Evolutionary conservation across 2,329 filamentous ascomycete genomes (phyloP), one percentile per base, ranked within the genome.

Genomic region (Chrysoporthe deuterocubensis): DNA sequence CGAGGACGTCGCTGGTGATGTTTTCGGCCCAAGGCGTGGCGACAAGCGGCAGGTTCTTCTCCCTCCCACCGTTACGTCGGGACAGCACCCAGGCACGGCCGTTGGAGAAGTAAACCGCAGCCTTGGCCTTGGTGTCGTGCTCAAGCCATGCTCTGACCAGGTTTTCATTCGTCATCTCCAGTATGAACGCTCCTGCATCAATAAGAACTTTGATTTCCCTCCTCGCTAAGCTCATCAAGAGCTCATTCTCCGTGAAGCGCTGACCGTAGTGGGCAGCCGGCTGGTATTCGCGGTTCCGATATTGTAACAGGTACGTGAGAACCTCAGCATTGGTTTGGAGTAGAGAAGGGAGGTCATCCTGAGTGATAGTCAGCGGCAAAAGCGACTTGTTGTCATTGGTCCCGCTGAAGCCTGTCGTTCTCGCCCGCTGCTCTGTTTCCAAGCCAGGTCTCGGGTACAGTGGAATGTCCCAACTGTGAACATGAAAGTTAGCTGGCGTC

Each of bases 331-430:
- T 91, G 0, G 89, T 91, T 59, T 90, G 86, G 0, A 77, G 72
- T 0, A 91, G 80, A 0, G 79, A 75, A 0, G 81, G 77, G 0
- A 93, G 80, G 68, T 93, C 89, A 0, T 85, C 76, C 63, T 92
- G 89, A 26, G 79, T 75, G 26, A 92, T 87, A 0, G 82, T 87
- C n/a, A 88, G 75, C 0, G 90, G 90, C 0, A 92, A 76, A 44
- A 90, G 80, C 0, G 77, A 78, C 48, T 84, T 81, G 26, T 85
- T 88, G 73, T 93, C 90, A 57, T 91, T 92, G 0, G 91, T 93
- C 0, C 90, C 90, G 8, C 87, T 90, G 74, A 94, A 93, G 0
- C 90, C 90, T 0, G 89, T 92, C 0, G 89, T 69, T 34, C 64
- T 67, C 1, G 67, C 64, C 6, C 59, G 83, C 69, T 26, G 26